A percentile compares a stretch with the other conserved stretches of the same genome.
Conservation (phyloP, 345 rosid genomes). For the Gossypium australe region DNA sequence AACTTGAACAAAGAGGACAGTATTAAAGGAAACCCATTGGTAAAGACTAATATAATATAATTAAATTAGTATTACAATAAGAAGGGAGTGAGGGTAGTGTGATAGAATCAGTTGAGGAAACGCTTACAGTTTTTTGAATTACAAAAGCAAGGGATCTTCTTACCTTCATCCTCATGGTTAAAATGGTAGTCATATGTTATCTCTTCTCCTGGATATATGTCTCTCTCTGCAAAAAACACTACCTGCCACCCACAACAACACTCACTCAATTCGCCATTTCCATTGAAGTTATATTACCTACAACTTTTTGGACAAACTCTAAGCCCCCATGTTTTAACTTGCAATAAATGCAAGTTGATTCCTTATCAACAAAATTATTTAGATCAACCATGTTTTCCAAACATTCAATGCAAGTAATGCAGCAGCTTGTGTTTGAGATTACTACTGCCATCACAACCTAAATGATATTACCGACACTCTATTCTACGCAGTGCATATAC, state of each 20-base stretch:
- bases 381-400: neutral
- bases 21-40: neutral
- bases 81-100: neutral
- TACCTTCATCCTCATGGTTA: conserved; percentile 54
- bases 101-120: conserved; percentile 31
- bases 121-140: conserved; percentile 52
- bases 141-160: conserved; percentile 48
- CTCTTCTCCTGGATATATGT: conserved; percentile 55
- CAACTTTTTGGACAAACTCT: neutral
- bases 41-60: neutral
- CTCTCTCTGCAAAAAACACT: conserved; percentile 48
- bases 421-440: no score
- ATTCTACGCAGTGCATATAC: no score
- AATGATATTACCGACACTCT: no score
- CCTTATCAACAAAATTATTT: neutral
- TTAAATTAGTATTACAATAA: neutral
- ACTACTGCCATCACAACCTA: no score
- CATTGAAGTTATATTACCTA: neutral
- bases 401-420: neutral
- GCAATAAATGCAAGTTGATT: neutral
- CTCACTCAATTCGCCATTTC: neutral
- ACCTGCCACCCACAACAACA: conserved; percentile 31
- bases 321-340: neutral
- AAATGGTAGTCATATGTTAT: conserved; percentile 56
- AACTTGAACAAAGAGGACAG: neutral